Conservation (phyloP, 768 basidiomycete species). For the Amanita phalloides region DNA sequence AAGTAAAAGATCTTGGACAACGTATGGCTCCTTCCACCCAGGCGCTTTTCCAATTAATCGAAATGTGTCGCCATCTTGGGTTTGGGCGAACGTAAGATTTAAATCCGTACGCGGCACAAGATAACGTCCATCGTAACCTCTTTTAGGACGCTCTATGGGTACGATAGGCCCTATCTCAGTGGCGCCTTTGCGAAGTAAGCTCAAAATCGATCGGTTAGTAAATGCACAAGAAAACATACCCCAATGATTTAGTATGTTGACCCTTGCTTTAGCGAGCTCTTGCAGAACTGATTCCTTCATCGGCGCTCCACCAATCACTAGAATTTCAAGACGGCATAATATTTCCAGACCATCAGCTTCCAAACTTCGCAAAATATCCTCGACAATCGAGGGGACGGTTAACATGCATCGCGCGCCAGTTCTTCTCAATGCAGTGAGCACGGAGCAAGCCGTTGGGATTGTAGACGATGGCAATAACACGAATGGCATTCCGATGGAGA, state of each 20-base stretch:
- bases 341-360: slow-evolving; percentile 17
- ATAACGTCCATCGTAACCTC: slow-evolving; percentile 27
- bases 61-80: slow-evolving; percentile 16
- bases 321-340: slow-evolving; percentile 19
- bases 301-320: slow-evolving; percentile 27
- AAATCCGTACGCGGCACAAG: slow-evolving; percentile 24
- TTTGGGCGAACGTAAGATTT: slow-evolving; percentile 16
- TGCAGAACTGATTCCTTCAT: slow-evolving; percentile 24
- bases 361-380: slow-evolving; percentile 20
- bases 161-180: slow-evolving; percentile 28
- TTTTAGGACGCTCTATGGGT: slow-evolving; percentile 18
- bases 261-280: slow-evolving; percentile 18
- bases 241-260: slow-evolving; percentile 30
- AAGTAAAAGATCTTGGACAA: slow-evolving; percentile 28
- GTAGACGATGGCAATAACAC: slow-evolving; percentile 21
- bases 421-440: slow-evolving; percentile 13
- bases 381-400: slow-evolving; percentile 28
- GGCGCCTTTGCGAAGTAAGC: slow-evolving; percentile 12
- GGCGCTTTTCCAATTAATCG: slow-evolving; percentile 21
- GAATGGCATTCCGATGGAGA: slow-evolving; percentile 27
- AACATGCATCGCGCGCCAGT: slow-evolving; percentile 22
- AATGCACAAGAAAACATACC: slow-evolving; percentile 13
- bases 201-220: neutral
- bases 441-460: slow-evolving; percentile 24
- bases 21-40: slow-evolving; percentile 20